Percentiles rank a stretch among this genome's conserved stretches.
Evolutionary conservation across 2,329 filamentous ascomycete genomes (phyloP).

Genomic region (Leptographium lundbergii): DNA sequence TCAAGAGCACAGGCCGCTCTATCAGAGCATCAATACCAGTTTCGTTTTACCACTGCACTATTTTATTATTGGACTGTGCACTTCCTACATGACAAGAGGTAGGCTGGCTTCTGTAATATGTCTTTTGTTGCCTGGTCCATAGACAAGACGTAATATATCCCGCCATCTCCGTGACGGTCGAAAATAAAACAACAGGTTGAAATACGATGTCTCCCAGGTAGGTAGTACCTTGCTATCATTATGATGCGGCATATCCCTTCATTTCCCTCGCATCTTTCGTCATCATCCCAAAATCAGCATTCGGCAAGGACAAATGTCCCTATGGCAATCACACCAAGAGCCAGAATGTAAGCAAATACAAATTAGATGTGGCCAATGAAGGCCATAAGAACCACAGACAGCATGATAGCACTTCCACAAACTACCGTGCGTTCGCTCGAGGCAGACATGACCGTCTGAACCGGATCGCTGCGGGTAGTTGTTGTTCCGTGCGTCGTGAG

Average conservation of each 20-base stretch:
- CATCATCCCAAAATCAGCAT: neutral
- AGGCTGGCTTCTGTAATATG: neutral
- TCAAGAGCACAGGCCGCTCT: neutral
- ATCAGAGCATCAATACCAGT: neutral
- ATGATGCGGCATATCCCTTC: neutral
- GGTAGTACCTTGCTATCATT: too few species aligned
- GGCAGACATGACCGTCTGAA: slow-evolving; percentile 18
- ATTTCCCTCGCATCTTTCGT: neutral
- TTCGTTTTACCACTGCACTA: neutral
- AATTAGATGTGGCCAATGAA: slow-evolving; percentile 12
- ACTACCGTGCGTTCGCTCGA: slow-evolving; percentile 8
- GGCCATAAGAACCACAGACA: slow-evolving; percentile 22
- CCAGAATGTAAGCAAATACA: neutral
- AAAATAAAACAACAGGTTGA: neutral
- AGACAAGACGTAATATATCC: neutral
- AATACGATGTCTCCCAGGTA: neutral
- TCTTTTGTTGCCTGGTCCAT: neutral
- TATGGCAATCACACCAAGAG: neutral
- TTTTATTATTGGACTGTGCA: neutral
- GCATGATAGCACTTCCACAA: slow-evolving; percentile 20
- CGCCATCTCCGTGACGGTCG: neutral
- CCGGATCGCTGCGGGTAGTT: slow-evolving; percentile 15
- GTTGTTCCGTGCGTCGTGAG: slow-evolving; percentile 13
- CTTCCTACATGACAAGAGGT: neutral
- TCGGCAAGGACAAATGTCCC: neutral